Evolutionary conservation across 257 asterid species (phyloP).

Genomic region (Salvia splendens): DNA sequence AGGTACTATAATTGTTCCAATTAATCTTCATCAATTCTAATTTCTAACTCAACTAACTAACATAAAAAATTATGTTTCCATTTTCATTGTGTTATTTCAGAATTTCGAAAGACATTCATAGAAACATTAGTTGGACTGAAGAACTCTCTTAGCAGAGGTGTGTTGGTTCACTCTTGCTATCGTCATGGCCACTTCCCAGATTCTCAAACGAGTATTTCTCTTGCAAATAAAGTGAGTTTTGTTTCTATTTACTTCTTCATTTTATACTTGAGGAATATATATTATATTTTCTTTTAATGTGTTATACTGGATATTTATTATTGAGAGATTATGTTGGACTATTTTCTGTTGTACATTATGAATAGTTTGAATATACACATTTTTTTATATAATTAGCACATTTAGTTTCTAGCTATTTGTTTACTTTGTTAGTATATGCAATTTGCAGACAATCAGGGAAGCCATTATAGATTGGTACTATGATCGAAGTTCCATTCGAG

Average conservation of each 20-base stretch:
- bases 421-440: neutral
- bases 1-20: slow-evolving; percentile 20
- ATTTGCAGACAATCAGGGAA: slow-evolving; percentile 18
- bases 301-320: neutral
- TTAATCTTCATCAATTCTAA: neutral
- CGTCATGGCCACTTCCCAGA: neutral
- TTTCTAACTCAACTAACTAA: too few species aligned
- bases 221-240: slow-evolving; percentile 9
- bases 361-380: neutral
- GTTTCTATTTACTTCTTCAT: neutral
- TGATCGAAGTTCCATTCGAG: neutral
- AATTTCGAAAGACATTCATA: neutral
- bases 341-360: neutral
- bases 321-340: neutral
- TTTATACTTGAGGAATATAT: neutral
- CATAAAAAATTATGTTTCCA: neutral
- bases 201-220: neutral
- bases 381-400: too few species aligned
- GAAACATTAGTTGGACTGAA: neutral
- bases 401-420: too few species aligned
- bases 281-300: neutral
- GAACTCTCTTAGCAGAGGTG: neutral
- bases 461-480: slow-evolving; percentile 21
- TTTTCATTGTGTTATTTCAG: neutral
- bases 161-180: slow-evolving; percentile 17